Evolutionary conservation across 116 monocot species (phyloP).

Genomic region (Zostera marina): DNA sequence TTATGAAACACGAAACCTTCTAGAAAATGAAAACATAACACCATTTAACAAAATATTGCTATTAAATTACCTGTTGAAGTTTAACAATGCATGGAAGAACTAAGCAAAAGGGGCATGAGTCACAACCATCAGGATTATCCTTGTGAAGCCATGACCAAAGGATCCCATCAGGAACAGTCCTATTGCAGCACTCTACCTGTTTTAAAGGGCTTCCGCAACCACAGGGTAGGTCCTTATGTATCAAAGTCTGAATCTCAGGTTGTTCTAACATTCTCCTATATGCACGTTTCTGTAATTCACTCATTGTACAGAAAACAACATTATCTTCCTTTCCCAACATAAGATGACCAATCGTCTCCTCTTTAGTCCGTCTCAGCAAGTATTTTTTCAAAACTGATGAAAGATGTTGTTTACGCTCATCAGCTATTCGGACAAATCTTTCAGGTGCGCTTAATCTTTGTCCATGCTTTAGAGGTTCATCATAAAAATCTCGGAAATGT

Average conservation of each 20-base stretch:
- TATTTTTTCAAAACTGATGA: slow-evolving; percentile 52
- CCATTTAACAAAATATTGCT: slow-evolving; percentile 1
- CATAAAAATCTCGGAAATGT: slow-evolving; percentile 86
- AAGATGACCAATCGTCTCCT: slow-evolving; percentile 95
- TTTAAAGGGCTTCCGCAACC: slow-evolving; percentile 80
- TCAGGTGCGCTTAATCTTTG: slow-evolving; percentile 82
- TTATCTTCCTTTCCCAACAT: slow-evolving; percentile 98
- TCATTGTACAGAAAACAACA: slow-evolving; percentile 88
- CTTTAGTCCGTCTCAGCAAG: slow-evolving; percentile 85
- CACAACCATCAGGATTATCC: slow-evolving; percentile 81
- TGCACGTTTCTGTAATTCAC: slow-evolving; percentile 81
- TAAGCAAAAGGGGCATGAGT: slow-evolving; percentile 87
- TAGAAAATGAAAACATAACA: background rate
- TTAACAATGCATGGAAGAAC: slow-evolving; percentile 93
- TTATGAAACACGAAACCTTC: background rate
- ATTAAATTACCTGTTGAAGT: slow-evolving; percentile 69
- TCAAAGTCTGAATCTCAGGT: slow-evolving; percentile 77
- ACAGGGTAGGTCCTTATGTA: slow-evolving; percentile 86
- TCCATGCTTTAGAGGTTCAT: slow-evolving; percentile 88
- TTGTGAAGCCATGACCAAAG: slow-evolving; percentile 95
- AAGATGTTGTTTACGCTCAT: slow-evolving; percentile 70
- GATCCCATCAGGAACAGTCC: slow-evolving; percentile 63
- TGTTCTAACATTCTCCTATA: slow-evolving; percentile 88
- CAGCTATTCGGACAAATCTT: slow-evolving; percentile 64
- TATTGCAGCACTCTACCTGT: slow-evolving; percentile 84